A percentile compares a stretch with the other conserved stretches of the same genome.
Conservation (phyloP, 331 rosid species). For the Quercus tomentella region DNA sequence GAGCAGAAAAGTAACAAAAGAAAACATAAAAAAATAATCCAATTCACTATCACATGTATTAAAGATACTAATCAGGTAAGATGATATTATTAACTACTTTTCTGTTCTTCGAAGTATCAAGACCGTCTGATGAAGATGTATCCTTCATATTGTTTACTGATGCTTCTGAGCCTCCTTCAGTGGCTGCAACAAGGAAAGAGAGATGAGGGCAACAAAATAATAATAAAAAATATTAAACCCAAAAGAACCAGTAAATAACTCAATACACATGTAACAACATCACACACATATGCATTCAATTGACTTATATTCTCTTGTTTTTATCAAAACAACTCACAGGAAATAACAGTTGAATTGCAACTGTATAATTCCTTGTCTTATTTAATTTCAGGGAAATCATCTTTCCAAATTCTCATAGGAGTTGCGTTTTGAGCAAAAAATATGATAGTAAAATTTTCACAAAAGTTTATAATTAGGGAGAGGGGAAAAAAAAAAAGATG, state of each 20-base stretch:
- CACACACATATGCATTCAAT: not conserved
- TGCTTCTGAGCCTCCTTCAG: constrained; percentile 38
- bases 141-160: constrained; percentile 36
- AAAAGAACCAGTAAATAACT: constrained; percentile 12
- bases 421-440: not conserved
- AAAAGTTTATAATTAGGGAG: too few relatives aligned
- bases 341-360: not conserved
- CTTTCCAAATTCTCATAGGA: not conserved
- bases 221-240: constrained; percentile 14
- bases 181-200: constrained; percentile 44
- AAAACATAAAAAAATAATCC: not conserved
- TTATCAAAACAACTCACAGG: not conserved
- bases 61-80: constrained; percentile 14
- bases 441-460: too few relatives aligned
- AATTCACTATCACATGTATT: not conserved
- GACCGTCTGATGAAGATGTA: constrained; percentile 31
- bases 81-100: constrained; percentile 52
- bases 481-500: too few relatives aligned
- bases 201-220: constrained; percentile 19
- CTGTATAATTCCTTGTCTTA: not conserved
- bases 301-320: not conserved
- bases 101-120: constrained; percentile 45
- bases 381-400: not conserved
- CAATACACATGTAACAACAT: not conserved
- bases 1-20: not conserved